These are phyloP conservation scores for Amesomyces nigricolor DNA, from an alignment of 2,329 filamentous ascomycete genomes.

Conservation along the genomic window DNA sequence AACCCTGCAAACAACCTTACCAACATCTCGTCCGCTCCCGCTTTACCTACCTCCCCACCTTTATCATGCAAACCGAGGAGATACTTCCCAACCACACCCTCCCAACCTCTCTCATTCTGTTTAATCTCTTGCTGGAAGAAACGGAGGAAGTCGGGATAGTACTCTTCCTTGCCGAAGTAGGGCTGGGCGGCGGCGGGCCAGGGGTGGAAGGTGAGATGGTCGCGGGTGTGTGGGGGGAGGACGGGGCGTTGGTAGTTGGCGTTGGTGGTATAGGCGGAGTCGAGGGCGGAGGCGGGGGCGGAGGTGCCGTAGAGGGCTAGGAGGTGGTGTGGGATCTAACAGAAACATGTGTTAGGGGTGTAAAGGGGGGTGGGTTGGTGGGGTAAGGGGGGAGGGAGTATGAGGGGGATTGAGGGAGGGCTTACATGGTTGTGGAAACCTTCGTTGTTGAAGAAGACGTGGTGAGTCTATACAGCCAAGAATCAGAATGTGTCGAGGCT, in stretches of 20 bases:
- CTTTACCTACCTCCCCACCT: slow-evolving; percentile 21
- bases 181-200: slow-evolving; percentile 46
- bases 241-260: slow-evolving; percentile 58
- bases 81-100: slow-evolving; percentile 57
- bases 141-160: slow-evolving; percentile 67
- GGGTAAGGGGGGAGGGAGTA: not conserved
- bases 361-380: not conserved
- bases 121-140: slow-evolving; percentile 75
- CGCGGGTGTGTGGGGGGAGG: slow-evolving; percentile 41
- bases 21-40: slow-evolving; percentile 62
- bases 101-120: slow-evolving; percentile 51
- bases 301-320: slow-evolving; percentile 72
- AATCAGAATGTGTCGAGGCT: too few relatives aligned
- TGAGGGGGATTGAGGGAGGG: not conserved
- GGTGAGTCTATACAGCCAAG: too few relatives aligned
- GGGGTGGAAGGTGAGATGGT: slow-evolving; percentile 44
- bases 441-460: slow-evolving; percentile 71
- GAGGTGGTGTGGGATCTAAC: slow-evolving; percentile 63
- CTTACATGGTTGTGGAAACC: slow-evolving; percentile 78
- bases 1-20: slow-evolving; percentile 62
- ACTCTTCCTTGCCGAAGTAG: slow-evolving; percentile 55
- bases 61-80: slow-evolving; percentile 56
- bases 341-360: not conserved
- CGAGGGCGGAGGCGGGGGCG: slow-evolving; percentile 54
- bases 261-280: slow-evolving; percentile 61